Conservation (phyloP, 2,329 filamentous ascomycete species). For the Leptographium procerum region DNA sequence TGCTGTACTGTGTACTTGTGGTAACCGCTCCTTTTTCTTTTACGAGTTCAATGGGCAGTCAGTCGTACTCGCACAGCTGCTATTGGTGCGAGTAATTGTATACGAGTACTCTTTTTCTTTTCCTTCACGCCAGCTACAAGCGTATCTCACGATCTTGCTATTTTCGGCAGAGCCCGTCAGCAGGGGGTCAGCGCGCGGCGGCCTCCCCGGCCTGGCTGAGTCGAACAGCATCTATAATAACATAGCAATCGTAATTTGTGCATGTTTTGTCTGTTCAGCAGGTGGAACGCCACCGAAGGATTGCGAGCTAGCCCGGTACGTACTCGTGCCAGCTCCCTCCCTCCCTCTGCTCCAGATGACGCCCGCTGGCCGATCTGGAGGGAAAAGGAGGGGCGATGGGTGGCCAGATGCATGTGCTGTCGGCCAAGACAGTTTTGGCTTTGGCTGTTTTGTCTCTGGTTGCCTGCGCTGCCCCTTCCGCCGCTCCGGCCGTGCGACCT, state of each 20-base stretch:
- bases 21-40: too few species aligned
- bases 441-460: background rate
- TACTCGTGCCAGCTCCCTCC: background rate
- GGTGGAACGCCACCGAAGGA: background rate
- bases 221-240: background rate
- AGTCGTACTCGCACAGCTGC: too few species aligned
- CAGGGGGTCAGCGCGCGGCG: background rate
- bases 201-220: background rate
- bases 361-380: background rate
- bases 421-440: background rate
- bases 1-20: too few species aligned
- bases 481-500: background rate
- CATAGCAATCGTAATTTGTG: background rate
- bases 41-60: too few species aligned
- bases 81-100: background rate
- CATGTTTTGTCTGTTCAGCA: background rate
- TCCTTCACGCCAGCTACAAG: background rate
- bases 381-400: background rate
- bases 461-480: background rate
- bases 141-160: background rate
- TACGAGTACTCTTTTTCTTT: background rate
- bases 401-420: background rate
- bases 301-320: background rate
- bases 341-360: background rate
- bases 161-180: constrained; percentile 3